Evolutionary conservation across 257 asterid species (phyloP).

Genomic region (Eustoma russellianum): DNA sequence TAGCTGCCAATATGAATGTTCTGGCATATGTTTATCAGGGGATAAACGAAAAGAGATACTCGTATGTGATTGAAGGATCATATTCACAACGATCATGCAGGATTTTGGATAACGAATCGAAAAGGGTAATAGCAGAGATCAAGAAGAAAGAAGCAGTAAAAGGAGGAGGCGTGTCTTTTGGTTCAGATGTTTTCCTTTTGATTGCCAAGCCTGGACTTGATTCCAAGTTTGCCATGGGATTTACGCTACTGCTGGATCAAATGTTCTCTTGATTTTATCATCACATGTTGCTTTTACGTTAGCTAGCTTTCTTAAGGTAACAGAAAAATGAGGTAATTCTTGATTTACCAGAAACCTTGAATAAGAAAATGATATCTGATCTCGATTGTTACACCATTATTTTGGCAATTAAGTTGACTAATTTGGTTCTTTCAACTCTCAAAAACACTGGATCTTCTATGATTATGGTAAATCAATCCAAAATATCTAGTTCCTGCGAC

Average conservation of each 20-base stretch:
- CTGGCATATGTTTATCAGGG: conserved; percentile 46
- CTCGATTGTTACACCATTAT: too few species aligned
- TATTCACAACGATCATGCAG: conserved; percentile 50
- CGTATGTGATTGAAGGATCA: conserved; percentile 55
- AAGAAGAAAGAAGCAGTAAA: conserved; percentile 43
- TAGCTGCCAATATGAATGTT: conserved; percentile 23
- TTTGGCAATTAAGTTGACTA: too few species aligned
- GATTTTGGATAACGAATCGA: conserved; percentile 40
- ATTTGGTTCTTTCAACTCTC: too few species aligned
- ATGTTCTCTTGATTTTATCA: conserved; percentile 16
- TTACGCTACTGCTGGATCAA: conserved; percentile 21
- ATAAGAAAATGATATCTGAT: too few species aligned
- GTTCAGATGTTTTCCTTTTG: conserved; percentile 26
- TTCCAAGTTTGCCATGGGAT: conserved; percentile 26
- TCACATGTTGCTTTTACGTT: too few species aligned
- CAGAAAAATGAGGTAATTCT: too few species aligned
- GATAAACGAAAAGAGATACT: conserved; percentile 18
- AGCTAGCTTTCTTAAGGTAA: too few species aligned
- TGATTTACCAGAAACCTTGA: too few species aligned
- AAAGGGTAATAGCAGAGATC: conserved; percentile 51
- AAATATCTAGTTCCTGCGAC: too few species aligned
- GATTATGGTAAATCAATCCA: too few species aligned
- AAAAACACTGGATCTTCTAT: too few species aligned
- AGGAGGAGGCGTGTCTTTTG: conserved; percentile 45
- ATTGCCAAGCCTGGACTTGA: conserved; percentile 19